phyloP scores from a whole-genome alignment of 352 stramenopile genomes.

The Discostella stelligera region DNA sequence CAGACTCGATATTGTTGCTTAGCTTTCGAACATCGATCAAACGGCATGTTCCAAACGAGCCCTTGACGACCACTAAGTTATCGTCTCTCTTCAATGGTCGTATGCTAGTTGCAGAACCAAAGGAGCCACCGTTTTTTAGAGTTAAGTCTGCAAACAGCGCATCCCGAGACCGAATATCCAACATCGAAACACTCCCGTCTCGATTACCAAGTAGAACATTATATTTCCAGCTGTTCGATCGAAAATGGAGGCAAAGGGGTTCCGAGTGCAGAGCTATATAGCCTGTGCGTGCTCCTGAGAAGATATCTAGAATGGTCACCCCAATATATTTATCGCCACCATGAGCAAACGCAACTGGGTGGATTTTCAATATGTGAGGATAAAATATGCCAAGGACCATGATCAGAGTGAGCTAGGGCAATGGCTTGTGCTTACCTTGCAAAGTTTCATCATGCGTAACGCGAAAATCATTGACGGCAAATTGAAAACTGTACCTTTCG shows the following conservation, averaged over 20 bases:
- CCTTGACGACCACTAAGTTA: conserved; percentile 33
- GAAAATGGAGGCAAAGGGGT: conserved; percentile 36
- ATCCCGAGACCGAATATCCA: conserved; percentile 35
- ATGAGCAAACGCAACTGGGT: conserved; percentile 33
- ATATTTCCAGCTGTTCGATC: conserved; percentile 3
- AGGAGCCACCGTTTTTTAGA: conserved; percentile 5
- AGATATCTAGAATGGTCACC: conserved; percentile 27
- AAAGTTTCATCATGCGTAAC: conserved; percentile 16
- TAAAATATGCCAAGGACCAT: not conserved
- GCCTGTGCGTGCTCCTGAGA: not conserved
- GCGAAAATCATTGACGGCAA: conserved; percentile 42
- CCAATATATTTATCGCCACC: conserved; percentile 9
- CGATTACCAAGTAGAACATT: conserved; percentile 42
- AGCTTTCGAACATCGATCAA: conserved; percentile 38
- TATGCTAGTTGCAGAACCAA: conserved; percentile 42
- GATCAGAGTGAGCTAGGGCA: not conserved
- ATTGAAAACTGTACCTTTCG: not conserved
- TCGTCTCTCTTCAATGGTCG: conserved; percentile 27
- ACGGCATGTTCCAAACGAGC: conserved; percentile 46
- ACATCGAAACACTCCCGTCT: conserved; percentile 42
- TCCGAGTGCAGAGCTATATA: conserved; percentile 24
- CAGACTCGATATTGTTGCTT: conserved; percentile 16
- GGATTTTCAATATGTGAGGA: conserved; percentile 4
- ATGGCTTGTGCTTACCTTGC: conserved; percentile 10
- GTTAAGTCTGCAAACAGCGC: conserved; percentile 7